Evolutionary conservation across 306 rosid genomes (phyloP).

Genomic region (Sicyos baderoa): DNA sequence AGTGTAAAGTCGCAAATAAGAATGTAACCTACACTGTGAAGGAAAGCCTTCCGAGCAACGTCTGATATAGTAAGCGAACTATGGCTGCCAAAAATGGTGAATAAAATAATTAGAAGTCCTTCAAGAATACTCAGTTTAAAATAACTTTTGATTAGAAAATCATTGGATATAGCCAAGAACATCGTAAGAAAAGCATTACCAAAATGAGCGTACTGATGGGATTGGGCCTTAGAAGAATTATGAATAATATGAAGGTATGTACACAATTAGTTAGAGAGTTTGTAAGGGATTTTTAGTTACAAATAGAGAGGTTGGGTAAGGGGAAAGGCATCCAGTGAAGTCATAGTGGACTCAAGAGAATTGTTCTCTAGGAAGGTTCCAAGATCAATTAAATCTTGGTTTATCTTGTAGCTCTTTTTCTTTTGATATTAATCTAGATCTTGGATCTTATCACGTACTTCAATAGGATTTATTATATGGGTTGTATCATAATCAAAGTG

Average conservation of each 20-base stretch:
- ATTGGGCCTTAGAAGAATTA: no score
- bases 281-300: no score
- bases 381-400: no score
- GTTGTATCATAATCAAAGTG: background rate
- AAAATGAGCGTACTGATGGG: background rate
- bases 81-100: slow-evolving; percentile 40
- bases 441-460: no score
- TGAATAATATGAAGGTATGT: no score
- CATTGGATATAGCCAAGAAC: background rate
- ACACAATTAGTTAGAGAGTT: no score
- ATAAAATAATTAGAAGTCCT: slow-evolving; percentile 12
- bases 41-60: slow-evolving; percentile 97
- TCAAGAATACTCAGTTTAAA: background rate
- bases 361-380: no score
- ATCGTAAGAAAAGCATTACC: background rate
- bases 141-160: background rate
- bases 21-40: slow-evolving; percentile 68
- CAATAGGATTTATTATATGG: background rate
- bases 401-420: no score
- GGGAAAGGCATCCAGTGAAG: no score
- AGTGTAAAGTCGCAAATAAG: slow-evolving; percentile 1
- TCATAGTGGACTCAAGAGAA: no score
- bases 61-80: slow-evolving; percentile 79
- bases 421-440: no score
- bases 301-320: no score